Percentiles rank a stretch among this genome's conserved stretches.
These are phyloP conservation scores for Malassezia cuniculi DNA, from an alignment of 1,284 basidiomycete genomes.

Conservation along the genomic window DNA sequence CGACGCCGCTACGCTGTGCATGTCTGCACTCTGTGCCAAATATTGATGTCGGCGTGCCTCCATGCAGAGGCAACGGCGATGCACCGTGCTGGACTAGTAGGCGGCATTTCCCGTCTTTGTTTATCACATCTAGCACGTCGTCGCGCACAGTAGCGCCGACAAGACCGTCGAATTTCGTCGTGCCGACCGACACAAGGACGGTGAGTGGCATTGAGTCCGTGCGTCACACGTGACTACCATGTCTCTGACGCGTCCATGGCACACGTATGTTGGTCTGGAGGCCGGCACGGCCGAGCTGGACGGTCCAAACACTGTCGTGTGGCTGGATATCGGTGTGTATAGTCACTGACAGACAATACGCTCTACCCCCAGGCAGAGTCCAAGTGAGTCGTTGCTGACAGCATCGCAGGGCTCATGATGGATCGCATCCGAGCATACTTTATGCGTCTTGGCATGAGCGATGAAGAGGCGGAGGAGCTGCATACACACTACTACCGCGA, in stretches of 20 bases:
- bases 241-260: conserved; percentile 3
- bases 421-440: conserved; percentile 72
- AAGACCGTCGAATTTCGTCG: conserved; percentile 29
- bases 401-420: conserved; percentile 66
- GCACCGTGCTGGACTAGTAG: conserved; percentile 7
- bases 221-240: not conserved
- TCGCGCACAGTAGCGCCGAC: conserved; percentile 18
- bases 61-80: not conserved
- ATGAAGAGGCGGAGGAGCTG: conserved; percentile 59
- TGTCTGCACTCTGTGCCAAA: conserved; percentile 13
- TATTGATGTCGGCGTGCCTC: conserved; percentile 2
- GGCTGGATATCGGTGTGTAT: conserved; percentile 57
- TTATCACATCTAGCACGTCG: conserved; percentile 13
- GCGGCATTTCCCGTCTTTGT: not conserved
- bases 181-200: conserved; percentile 34
- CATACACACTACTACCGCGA: conserved; percentile 62
- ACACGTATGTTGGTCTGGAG: conserved; percentile 18
- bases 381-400: conserved; percentile 9
- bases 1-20: conserved; percentile 8
- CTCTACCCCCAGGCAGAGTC: conserved; percentile 50
- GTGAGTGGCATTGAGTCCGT: not conserved
- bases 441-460: conserved; percentile 55
- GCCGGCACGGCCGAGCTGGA: conserved; percentile 14
- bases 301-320: conserved; percentile 50
- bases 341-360: conserved; percentile 55